phyloP scores from a whole-genome alignment of 495 filamentous ascomycete species.

The Usnea hakonensis region DNA sequence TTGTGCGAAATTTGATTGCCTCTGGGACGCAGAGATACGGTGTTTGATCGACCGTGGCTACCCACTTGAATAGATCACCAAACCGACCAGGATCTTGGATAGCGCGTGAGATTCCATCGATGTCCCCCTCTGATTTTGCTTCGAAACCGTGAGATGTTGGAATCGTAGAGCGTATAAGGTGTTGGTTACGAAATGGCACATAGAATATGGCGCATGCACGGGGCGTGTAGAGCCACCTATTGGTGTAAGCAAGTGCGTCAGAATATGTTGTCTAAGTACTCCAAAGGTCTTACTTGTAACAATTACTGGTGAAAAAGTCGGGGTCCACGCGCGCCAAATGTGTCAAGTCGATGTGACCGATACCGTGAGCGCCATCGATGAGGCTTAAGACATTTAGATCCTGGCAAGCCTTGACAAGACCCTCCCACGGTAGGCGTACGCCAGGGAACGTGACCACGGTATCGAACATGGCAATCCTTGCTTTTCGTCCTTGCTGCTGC shows the following conservation, averaged over 20 bases:
- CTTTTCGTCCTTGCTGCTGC: conserved; percentile 3
- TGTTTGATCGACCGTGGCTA: conserved; percentile 64
- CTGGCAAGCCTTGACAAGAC: conserved; percentile 43
- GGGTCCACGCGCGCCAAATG: conserved; percentile 42
- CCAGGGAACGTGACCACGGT: conserved; percentile 58
- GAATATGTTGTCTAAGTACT: background rate
- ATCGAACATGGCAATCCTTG: conserved; percentile 53
- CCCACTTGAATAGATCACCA: conserved; percentile 67
- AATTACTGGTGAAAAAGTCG: conserved; percentile 61
- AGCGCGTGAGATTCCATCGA: conserved; percentile 34
- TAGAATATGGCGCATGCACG: conserved; percentile 73
- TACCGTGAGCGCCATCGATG: conserved; percentile 20
- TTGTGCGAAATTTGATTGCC: conserved; percentile 56
- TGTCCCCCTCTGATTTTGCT: conserved; percentile 22
- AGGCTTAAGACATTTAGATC: conserved; percentile 37
- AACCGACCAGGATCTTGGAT: conserved; percentile 34
- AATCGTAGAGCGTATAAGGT: conserved; percentile 61
- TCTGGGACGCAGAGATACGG: conserved; percentile 64
- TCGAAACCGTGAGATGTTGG: conserved; percentile 60
- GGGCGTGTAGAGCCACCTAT: conserved; percentile 73
- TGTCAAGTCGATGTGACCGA: conserved; percentile 57
- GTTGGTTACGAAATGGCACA: conserved; percentile 65
- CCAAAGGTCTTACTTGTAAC: conserved; percentile 47
- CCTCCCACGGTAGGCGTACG: conserved; percentile 56
- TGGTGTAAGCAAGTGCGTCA: background rate